Conservation (phyloP, 495 filamentous ascomycete species). For the Neurospora sp. region DNA sequence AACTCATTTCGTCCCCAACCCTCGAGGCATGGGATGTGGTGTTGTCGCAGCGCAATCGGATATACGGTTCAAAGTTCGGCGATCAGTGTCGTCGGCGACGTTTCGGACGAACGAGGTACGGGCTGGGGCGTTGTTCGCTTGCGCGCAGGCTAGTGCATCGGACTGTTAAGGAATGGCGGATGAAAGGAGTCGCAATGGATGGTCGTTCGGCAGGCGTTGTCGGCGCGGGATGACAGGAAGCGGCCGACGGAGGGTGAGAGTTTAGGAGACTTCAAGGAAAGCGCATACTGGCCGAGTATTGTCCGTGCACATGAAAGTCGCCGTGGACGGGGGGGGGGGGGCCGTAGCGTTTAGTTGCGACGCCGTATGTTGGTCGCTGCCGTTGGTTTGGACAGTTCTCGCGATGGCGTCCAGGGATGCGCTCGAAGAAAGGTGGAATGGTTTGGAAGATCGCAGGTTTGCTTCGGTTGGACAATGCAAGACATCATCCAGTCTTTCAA, state of each 20-base stretch:
- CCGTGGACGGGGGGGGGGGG: background rate
- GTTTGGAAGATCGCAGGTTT: background rate
- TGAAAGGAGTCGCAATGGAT: background rate
- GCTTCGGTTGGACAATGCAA: background rate
- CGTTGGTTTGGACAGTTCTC: background rate
- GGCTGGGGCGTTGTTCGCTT: background rate
- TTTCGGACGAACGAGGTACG: background rate
- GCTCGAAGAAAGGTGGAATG: background rate
- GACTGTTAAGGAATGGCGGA: background rate
- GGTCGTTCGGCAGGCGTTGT: background rate
- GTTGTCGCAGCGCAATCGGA: background rate
- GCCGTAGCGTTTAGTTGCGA: background rate
- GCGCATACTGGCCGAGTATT: background rate
- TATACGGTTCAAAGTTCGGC: background rate
- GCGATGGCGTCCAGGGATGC: background rate
- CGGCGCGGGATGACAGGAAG: background rate
- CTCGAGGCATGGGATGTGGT: background rate
- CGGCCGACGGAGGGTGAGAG: background rate
- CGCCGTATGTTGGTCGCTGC: background rate
- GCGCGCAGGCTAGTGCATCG: background rate
- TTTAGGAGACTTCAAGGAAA: background rate
- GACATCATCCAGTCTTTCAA: background rate
- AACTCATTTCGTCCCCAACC: background rate
- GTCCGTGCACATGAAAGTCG: background rate
- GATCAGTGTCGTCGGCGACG: background rate